A percentile compares a stretch with the other conserved stretches of the same genome.
phyloP scores from a whole-genome alignment of 495 filamentous ascomycete genomes.

The Trichoderma reesei region DNA sequence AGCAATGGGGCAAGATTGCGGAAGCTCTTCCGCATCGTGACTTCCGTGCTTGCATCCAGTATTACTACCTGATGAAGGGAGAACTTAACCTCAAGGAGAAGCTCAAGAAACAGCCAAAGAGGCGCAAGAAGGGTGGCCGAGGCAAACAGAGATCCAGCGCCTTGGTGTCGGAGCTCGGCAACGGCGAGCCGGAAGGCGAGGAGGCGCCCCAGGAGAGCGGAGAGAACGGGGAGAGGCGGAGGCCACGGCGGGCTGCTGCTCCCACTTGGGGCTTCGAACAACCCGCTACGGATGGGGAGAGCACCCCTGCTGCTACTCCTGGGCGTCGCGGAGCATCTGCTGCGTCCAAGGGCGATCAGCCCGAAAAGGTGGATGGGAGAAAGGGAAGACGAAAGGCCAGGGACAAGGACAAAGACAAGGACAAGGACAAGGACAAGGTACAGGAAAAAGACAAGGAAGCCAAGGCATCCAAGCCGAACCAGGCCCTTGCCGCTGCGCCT shows the following conservation, averaged over 20 bases:
- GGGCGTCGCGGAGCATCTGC: constrained; percentile 42
- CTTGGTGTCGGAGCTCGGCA: constrained; percentile 65
- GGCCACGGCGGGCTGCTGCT: constrained; percentile 44
- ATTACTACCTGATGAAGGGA: constrained; percentile 93
- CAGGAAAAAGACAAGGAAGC: constrained; percentile 29
- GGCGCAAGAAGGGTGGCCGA: constrained; percentile 45
- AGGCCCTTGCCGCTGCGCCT: constrained; percentile 35
- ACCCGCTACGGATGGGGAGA: constrained; percentile 36
- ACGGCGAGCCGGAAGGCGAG: constrained; percentile 44
- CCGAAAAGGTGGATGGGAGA: constrained; percentile 46
- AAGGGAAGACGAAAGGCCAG: constrained; percentile 25
- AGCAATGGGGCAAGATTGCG: constrained; percentile 88
- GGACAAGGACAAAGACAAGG: constrained; percentile 43
- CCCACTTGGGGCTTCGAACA: constrained; percentile 40
- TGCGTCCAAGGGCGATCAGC: constrained; percentile 37
- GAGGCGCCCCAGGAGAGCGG: constrained; percentile 37
- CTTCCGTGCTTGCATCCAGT: constrained; percentile 80
- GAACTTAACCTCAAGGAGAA: constrained; percentile 79
- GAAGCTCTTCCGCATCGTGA: constrained; percentile 59
- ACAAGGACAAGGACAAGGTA: constrained; percentile 28
- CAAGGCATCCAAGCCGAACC: constrained; percentile 33
- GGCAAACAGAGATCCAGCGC: constrained; percentile 63
- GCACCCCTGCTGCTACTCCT: constrained; percentile 37
- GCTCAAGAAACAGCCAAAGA: constrained; percentile 60
- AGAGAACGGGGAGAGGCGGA: constrained; percentile 41